These are phyloP conservation scores for Fusarium sp. DNA, from an alignment of 2,329 filamentous ascomycete genomes.

Conservation along the genomic window DNA sequence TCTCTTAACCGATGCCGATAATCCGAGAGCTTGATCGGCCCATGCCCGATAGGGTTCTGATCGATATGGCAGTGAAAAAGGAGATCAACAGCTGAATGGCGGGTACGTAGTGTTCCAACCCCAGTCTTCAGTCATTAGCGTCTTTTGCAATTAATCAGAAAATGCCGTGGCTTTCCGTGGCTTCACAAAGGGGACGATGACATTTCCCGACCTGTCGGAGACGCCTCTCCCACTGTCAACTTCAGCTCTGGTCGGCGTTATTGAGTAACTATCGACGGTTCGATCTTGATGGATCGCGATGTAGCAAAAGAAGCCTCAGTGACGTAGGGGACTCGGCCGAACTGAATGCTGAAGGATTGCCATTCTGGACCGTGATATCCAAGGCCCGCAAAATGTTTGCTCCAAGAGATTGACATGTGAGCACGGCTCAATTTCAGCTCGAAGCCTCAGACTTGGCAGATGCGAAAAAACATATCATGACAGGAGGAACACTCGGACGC, in stretches of 20 bases:
- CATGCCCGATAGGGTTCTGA: not conserved
- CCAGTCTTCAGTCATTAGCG: conserved; percentile 3
- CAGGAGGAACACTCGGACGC: not conserved
- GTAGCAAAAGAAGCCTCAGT: not conserved
- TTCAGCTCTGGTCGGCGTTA: not conserved
- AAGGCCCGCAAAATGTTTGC: conserved; percentile 13
- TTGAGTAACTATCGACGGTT: conserved; percentile 18
- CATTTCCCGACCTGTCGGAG: not conserved
- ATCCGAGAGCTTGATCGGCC: not conserved
- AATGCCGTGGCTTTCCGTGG: conserved; percentile 16
- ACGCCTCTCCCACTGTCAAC: conserved; percentile 6
- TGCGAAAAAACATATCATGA: not conserved
- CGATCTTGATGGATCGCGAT: not conserved
- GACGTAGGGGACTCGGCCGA: not conserved
- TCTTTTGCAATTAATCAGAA: not conserved
- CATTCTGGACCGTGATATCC: not conserved
- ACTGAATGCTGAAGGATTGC: not conserved
- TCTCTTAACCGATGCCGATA: conserved; percentile 11
- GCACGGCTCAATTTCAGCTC: not conserved
- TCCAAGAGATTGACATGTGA: conserved; percentile 1
- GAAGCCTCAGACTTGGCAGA: not conserved
- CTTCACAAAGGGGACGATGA: conserved; percentile 4
- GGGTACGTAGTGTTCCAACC: not conserved
- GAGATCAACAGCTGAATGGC: conserved; percentile 12
- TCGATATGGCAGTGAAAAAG: not conserved